A percentile compares a stretch with the other conserved stretches of the same genome.
These are phyloP conservation scores for Symbiotaphrina buchneri DNA, from an alignment of 495 filamentous ascomycete species.

Conservation along the genomic window DNA sequence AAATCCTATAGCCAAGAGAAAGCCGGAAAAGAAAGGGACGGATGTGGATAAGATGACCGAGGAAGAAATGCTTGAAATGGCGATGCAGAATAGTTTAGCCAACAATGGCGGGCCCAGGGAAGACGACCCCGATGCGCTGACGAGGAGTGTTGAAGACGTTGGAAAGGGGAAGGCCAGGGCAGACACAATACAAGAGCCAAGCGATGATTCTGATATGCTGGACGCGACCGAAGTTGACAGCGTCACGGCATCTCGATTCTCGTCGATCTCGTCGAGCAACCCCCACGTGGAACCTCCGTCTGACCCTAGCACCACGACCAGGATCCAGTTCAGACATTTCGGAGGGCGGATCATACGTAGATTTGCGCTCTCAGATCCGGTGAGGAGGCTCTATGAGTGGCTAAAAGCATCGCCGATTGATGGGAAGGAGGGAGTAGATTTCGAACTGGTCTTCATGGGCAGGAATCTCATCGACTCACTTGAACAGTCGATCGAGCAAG, in stretches of 20 bases:
- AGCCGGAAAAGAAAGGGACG: constrained; percentile 34
- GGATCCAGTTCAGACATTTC: constrained; percentile 77
- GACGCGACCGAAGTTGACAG: constrained; percentile 7
- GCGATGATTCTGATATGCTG: constrained; percentile 16
- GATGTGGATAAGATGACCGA: constrained; percentile 81
- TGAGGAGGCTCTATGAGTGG: constrained; percentile 83
- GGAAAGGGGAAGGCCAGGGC: constrained; percentile 46
- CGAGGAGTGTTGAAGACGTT: constrained; percentile 30
- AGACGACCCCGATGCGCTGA: constrained; percentile 71
- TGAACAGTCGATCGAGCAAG: constrained; percentile 51
- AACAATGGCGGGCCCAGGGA: constrained; percentile 16
- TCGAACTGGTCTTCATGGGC: constrained; percentile 68
- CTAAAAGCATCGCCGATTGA: constrained; percentile 64
- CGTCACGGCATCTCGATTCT: constrained; percentile 26
- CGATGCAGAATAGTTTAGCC: constrained; percentile 64
- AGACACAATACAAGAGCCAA: constrained; percentile 9
- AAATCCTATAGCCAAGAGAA: constrained; percentile 74
- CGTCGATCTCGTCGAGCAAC: constrained; percentile 39
- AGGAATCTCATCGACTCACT: constrained; percentile 59
- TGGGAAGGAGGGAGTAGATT: constrained; percentile 54
- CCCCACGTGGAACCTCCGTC: constrained; percentile 58
- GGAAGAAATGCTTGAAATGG: constrained; percentile 89
- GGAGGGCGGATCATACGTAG: constrained; percentile 61
- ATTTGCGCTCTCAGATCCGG: constrained; percentile 59
- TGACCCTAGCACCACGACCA: constrained; percentile 47